Conservation (phyloP, 2,329 filamentous ascomycete genomes). For the Alternaria longipes region DNA sequence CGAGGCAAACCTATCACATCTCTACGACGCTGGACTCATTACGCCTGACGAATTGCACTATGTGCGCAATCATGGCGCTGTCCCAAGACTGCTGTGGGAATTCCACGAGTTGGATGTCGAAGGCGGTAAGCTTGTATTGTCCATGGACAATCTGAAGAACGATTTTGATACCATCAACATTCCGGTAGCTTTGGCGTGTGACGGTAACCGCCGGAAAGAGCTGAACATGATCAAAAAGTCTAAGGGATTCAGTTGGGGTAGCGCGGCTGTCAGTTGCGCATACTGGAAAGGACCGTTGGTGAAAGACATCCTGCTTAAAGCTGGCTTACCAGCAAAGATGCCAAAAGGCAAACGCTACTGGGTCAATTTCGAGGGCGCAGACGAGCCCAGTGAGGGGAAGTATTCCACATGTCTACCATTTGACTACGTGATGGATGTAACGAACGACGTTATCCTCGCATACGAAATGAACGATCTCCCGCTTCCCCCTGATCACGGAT, state of each 20-base stretch:
- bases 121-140: not conserved
- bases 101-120: not conserved
- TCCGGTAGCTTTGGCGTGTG: not conserved
- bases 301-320: not conserved
- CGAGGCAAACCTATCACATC: constrained; percentile 54
- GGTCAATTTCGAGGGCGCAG: not conserved
- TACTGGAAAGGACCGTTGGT: not conserved
- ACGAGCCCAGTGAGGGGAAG: not conserved
- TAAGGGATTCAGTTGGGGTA: not conserved
- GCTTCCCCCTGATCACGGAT: not conserved
- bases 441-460: not conserved
- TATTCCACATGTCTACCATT: not conserved
- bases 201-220: not conserved
- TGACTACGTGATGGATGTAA: not conserved
- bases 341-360: not conserved
- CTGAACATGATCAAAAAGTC: not conserved
- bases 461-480: not conserved
- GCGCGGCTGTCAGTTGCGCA: not conserved
- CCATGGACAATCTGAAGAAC: not conserved
- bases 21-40: not conserved
- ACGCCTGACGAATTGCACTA: not conserved
- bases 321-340: not conserved
- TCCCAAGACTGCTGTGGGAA: not conserved
- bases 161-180: not conserved
- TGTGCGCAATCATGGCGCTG: not conserved